Evolutionary conservation across 2,329 filamentous ascomycete genomes (phyloP).

Genomic region (Curvularia spicifera): DNA sequence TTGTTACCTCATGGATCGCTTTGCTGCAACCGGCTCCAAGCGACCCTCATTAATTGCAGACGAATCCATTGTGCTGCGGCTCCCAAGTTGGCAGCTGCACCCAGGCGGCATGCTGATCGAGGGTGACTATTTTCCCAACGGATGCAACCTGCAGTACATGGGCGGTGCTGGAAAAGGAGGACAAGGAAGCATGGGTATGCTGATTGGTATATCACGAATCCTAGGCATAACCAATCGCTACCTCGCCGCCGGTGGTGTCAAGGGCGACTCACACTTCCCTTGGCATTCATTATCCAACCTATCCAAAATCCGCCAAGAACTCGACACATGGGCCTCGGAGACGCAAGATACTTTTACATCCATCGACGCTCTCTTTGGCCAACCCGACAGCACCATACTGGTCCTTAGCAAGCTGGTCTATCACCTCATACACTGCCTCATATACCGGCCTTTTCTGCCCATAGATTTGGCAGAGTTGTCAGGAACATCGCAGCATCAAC

Average conservation of each 20-base stretch:
- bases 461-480: constrained; percentile 82
- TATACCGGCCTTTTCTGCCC: constrained; percentile 85
- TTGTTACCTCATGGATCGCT: constrained; percentile 86
- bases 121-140: constrained; percentile 80
- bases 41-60: constrained; percentile 81
- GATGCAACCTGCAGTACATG: constrained; percentile 77
- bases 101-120: constrained; percentile 69
- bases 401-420: constrained; percentile 87
- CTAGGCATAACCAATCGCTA: constrained; percentile 85
- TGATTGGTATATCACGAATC: constrained; percentile 84
- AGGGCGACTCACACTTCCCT: constrained; percentile 87
- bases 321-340: constrained; percentile 84
- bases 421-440: constrained; percentile 83
- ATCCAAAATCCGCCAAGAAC: constrained; percentile 82
- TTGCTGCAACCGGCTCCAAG: constrained; percentile 79
- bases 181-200: constrained; percentile 78
- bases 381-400: constrained; percentile 77
- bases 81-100: constrained; percentile 75
- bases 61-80: constrained; percentile 73
- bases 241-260: constrained; percentile 82
- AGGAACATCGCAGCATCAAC: constrained; percentile 82
- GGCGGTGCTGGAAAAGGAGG: constrained; percentile 71
- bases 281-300: constrained; percentile 87
- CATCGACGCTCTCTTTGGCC: constrained; percentile 75
- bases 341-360: constrained; percentile 81